phyloP scores from a whole-genome alignment of 1,284 basidiomycete genomes.

The Volvariella surrecta region DNA sequence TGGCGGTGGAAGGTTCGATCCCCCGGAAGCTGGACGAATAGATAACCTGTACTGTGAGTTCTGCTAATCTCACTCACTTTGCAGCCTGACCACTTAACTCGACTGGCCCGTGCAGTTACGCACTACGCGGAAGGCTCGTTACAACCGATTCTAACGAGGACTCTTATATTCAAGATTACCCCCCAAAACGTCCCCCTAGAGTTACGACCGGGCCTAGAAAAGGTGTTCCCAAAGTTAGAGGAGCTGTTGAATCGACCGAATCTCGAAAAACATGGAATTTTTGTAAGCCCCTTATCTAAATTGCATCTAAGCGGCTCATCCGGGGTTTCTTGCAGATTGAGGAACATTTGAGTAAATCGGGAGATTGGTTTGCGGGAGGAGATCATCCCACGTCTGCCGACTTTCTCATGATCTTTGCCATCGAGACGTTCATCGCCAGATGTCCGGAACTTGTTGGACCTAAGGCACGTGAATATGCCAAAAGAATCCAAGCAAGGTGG shows the following conservation, averaged over 20 bases:
- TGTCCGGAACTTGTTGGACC: slow-evolving; percentile 15
- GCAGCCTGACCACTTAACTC: not conserved
- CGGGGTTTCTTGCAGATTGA: slow-evolving; percentile 26
- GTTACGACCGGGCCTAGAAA: slow-evolving; percentile 24
- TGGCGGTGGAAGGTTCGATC: slow-evolving; percentile 26
- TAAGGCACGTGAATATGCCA: slow-evolving; percentile 20
- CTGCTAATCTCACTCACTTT: not conserved
- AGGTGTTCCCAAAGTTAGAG: slow-evolving; percentile 21
- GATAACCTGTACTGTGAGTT: slow-evolving; percentile 32
- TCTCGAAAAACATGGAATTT: slow-evolving; percentile 19
- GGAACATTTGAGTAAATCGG: slow-evolving; percentile 21
- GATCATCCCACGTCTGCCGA: slow-evolving; percentile 29
- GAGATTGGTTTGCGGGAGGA: slow-evolving; percentile 29
- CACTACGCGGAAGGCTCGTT: slow-evolving; percentile 35
- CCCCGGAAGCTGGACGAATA: slow-evolving; percentile 26
- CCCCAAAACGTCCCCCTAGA: slow-evolving; percentile 26
- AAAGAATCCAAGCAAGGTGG: slow-evolving; percentile 23
- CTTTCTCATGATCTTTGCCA: slow-evolving; percentile 30
- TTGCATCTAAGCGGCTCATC: no score
- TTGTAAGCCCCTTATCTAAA: slow-evolving; percentile 23
- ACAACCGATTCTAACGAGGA: slow-evolving; percentile 27
- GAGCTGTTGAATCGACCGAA: slow-evolving; percentile 21
- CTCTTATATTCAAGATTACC: slow-evolving; percentile 22
- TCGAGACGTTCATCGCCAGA: slow-evolving; percentile 17
- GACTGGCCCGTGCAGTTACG: slow-evolving; percentile 16